Evolutionary conservation across 1,139 yeast genomes (phyloP).

Genomic region (Taphrina wiesneri): DNA sequence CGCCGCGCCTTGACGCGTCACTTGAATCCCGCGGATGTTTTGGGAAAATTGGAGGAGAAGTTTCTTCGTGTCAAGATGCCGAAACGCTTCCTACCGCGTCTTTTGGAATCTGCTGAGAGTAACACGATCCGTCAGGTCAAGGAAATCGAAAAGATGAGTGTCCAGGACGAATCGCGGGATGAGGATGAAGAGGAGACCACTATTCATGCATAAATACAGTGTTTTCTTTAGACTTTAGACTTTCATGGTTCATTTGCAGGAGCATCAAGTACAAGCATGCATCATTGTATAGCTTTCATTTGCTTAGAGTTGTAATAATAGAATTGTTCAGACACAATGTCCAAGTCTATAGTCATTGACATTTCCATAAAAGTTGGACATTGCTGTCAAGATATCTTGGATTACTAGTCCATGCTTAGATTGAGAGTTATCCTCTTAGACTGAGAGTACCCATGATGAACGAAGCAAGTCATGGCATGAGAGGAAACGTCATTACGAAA

Average conservation of each 20-base stretch:
- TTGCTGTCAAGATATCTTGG: too few relatives aligned
- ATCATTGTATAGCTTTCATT: too few relatives aligned
- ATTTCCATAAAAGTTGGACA: too few relatives aligned
- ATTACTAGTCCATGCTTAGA: too few relatives aligned
- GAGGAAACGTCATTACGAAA: too few relatives aligned
- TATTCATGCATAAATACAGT: background rate
- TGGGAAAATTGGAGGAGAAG: conserved; percentile 75
- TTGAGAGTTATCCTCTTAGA: too few relatives aligned
- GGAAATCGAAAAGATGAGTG: conserved; percentile 18
- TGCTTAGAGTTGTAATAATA: too few relatives aligned
- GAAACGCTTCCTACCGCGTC: conserved; percentile 72
- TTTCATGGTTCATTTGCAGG: background rate
- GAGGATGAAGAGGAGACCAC: conserved; percentile 8
- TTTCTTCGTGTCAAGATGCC: conserved; percentile 88
- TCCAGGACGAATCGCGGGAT: background rate
- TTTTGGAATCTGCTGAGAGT: conserved; percentile 16
- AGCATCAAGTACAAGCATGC: too few relatives aligned
- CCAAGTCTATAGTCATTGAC: too few relatives aligned
- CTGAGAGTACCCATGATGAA: too few relatives aligned
- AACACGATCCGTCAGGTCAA: conserved; percentile 15
- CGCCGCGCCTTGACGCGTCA: conserved; percentile 87
- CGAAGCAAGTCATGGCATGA: too few relatives aligned
- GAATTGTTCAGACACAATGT: too few relatives aligned
- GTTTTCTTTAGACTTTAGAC: background rate
- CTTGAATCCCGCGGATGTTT: conserved; percentile 85